Evolutionary conservation across 371 early-diverging fungal genomes (phyloP).

Genomic region (Conidiobolus incongruus): DNA sequence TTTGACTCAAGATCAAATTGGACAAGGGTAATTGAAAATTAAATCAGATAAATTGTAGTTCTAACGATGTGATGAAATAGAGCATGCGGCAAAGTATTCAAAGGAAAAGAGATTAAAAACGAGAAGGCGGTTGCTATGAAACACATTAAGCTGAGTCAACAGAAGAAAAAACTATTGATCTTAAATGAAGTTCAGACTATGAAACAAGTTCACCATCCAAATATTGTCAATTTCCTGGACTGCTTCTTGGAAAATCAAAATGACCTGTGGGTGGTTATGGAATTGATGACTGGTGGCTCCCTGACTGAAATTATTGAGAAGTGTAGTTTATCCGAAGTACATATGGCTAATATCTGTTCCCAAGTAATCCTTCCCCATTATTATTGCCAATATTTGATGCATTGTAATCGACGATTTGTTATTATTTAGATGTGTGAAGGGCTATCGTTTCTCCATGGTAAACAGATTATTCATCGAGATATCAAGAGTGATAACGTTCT

Average conservation of each 20-base stretch:
- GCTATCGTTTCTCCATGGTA: constrained; percentile 73
- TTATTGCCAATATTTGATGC: background rate
- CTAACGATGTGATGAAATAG: too few relatives aligned
- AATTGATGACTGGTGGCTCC: constrained; percentile 96
- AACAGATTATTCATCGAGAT: constrained; percentile 90
- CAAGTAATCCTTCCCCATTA: constrained; percentile 26
- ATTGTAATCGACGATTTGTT: constrained; percentile 10
- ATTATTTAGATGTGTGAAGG: constrained; percentile 45
- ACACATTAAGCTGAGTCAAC: constrained; percentile 82
- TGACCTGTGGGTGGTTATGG: constrained; percentile 96
- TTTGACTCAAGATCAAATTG: constrained; percentile 25
- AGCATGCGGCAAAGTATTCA: too few relatives aligned
- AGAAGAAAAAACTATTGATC: constrained; percentile 83
- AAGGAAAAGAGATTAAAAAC: constrained; percentile 13
- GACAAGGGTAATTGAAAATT: constrained; percentile 56
- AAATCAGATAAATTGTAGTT: background rate
- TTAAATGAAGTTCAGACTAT: constrained; percentile 91
- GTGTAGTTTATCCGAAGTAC: constrained; percentile 70
- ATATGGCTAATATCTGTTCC: constrained; percentile 74
- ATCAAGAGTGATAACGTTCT: constrained; percentile 93
- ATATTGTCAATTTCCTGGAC: constrained; percentile 88
- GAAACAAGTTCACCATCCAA: constrained; percentile 83
- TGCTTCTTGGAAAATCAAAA: constrained; percentile 52
- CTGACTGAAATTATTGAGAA: constrained; percentile 91
- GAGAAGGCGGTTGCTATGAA: constrained; percentile 80